Evolutionary conservation across 2,329 filamentous ascomycete genomes (phyloP), one percentile per base, ranked within the genome.

Genomic region (Fusarium sp.): DNA sequence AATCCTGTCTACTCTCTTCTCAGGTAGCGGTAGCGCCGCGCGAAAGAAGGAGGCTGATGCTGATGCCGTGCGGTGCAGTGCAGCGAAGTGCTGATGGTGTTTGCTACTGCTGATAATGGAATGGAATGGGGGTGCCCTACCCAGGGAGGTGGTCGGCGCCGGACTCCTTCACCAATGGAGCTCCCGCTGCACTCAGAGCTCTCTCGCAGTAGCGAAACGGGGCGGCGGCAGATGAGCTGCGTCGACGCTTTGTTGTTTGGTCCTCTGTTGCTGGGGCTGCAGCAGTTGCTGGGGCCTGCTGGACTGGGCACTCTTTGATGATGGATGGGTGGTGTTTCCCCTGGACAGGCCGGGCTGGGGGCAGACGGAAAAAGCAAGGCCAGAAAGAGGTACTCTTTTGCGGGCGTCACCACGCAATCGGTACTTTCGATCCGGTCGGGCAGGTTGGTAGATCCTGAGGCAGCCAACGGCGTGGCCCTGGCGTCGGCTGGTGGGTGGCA

Each of bases 401-500:
- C 74, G n/a, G 37, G 56, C 16, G 22, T 38, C 34, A 56, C 61
- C 59, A 66, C 62, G 22, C 20, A 64, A 67, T 60, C 5, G 47
- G 60, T 78, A 78, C 77, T 27, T 74, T 18, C 27, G 67, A 69
- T 73, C 64, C 62, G 72, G 73, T 73, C 68, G 71, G 31, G 31
- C 11, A 29, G 58, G 56, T 18, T 16, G 35, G 37, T 6, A 67
- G 56, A 62, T 77, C 77, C 76, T 78, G 77, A 79, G 77, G 77
- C 77, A 79, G 59, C 77, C 71, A 79, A 76, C 68, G 63, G 73
- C 64, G 69, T 74, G 62, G 69, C 64, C 66, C 70, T 70, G 73
- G 65, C 62, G 68, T 42, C 40, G 62, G 64, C 64, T 68, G 70
- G 71, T 69, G 70, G 63, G 70, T 75, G 72, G 72, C 75, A 77